Base-by-base conservation (phyloP, 2,329 filamentous ascomycete genomes). In the Anisogramma anomala region DNA sequence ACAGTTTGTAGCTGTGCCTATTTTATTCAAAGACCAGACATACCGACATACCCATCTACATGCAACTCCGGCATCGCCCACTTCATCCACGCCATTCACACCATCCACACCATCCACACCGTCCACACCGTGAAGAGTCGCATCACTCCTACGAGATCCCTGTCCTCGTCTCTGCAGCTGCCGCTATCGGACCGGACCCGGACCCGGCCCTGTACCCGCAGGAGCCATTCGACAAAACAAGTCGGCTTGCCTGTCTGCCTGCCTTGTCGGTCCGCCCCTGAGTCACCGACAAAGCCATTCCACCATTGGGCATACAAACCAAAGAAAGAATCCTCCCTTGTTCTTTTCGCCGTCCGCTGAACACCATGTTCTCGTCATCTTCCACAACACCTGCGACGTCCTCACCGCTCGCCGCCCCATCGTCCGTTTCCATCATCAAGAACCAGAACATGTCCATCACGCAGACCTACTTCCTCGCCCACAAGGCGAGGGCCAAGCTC, bases 391-490 rank as follows among this genome's bases (percentile, higher is more conserved):
- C 42, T 18, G 11, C 32, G 6, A 27, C 37, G 10, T 33, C 52
- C 44, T 39, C 46, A 50, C 43, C 48, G 51, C 47, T 49, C 47
- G 58, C 62, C 51, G 22, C 9, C 9, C 9, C 22, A 23, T 64
- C 64, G 26, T 54, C 67, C 37, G 63, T 66, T 50, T 64, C 64
- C 25, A 54, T 67, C 37, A 63, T 67, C 51, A 66, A 68, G 61
- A 72, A 82, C 68, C 84, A 87, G 66, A 88, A 82, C 68, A 96
- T 96, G 91, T 93, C 84, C 62, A 82, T 96, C 69, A 93, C 89
- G 20, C 87, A 95, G 68, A 96, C 89, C 48, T 98, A 96, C 82
- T 94, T 86, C 71, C 82, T 96, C 56, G 91, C 91, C 61, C 88
- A 94, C 73, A 89, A 88, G 66, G 91, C 91, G 60, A 80, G 91